Conservation (phyloP, 441 rosid genomes). For the Theobroma grandiflorum region DNA sequence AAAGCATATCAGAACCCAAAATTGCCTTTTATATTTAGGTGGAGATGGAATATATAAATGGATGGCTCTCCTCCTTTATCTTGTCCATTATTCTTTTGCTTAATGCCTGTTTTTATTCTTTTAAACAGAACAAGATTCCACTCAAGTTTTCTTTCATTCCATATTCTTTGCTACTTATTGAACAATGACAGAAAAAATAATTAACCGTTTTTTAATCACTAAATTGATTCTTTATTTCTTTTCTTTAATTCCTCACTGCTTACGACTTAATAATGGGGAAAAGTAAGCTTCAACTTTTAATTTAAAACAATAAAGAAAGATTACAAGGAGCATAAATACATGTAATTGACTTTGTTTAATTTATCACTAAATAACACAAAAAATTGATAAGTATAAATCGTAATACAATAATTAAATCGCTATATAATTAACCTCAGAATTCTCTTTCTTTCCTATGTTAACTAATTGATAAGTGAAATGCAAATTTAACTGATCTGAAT, state of each 20-base stretch:
- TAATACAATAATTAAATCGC: not conserved
- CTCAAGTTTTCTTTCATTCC: not conserved
- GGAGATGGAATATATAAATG: constrained; percentile 35
- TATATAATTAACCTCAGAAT: not conserved
- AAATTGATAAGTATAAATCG: not conserved
- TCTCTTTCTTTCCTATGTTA: no score
- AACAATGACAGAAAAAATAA: not conserved
- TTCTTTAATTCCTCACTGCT: not conserved
- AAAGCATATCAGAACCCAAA: constrained; percentile 36
- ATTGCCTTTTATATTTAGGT: constrained; percentile 18
- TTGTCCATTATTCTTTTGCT: constrained; percentile 36
- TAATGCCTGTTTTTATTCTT: no score
- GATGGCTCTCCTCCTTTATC: constrained; percentile 27
- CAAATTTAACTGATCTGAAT: no score
- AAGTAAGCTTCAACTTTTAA: not conserved
- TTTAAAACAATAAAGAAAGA: not conserved
- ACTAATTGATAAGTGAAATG: no score
- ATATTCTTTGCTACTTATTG: not conserved
- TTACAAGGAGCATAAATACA: not conserved
- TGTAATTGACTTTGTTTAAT: not conserved
- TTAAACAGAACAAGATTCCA: constrained; percentile 24
- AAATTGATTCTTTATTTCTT: not conserved
- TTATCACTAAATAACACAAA: not conserved
- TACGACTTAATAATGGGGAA: no score
- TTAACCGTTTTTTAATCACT: not conserved